Evolutionary conservation across 257 asterid genomes (phyloP), one percentile per base, ranked within the genome.

Genomic region (Mentha longifolia): DNA sequence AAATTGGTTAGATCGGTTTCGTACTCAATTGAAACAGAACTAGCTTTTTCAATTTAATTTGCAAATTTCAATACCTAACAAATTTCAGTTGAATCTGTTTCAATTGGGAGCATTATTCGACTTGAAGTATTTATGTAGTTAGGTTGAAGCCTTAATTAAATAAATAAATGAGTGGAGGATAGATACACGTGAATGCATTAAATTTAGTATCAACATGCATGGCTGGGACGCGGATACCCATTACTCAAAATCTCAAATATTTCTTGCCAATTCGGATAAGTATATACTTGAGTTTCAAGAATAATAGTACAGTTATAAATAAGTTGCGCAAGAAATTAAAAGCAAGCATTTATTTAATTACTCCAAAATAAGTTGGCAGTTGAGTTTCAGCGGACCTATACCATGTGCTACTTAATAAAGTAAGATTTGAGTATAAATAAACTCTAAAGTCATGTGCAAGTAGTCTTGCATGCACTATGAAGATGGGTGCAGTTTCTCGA

Each of bases 301-400:
- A 11, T 42, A 9, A 9, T 35, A 35, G 39, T 35, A 35, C 39
- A 5, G 39, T 35, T 35, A 35, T 35, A 35, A 35, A 35, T 35
- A 35, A 9, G 19, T 70, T n/a, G 42, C 15, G 14, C 49, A 43
- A 9, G 49, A 2, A 11, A 43, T 10, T 9, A 11, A 43, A 9
- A 11, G 49, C 55, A 47, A 3, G 31, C 50, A 66, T 31, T 15
- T 81, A 81, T 79, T 85, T n/a, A n/a, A n/a, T n/a, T 65, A 77
- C 65, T 67, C 70, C 37, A 41, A 25, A 50, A 45, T 41, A 77
- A 67, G 80, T 17, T 37, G 75, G 60, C 78, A 76, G 89, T 73
- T 85, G 89, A 54, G 76, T 73, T 55, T 5, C 6, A 54, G 63
- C 49, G 78, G 86, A 50, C 87, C 85, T 75, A 35, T 7, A 85